Conservation (phyloP, 257 asterid genomes). For the Marsdenia floribunda region DNA sequence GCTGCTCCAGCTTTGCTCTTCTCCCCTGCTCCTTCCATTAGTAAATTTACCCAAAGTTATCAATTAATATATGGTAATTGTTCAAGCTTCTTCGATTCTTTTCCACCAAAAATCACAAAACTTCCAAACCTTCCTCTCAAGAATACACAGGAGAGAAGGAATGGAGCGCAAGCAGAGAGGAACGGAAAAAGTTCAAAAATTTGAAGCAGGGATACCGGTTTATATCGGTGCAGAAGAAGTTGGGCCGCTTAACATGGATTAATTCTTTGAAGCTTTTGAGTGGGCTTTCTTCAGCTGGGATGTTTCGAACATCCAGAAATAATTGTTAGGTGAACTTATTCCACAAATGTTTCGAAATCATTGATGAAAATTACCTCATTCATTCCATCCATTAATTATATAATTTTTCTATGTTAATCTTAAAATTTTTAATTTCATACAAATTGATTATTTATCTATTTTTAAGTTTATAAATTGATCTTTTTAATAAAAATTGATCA, state of each 20-base stretch:
- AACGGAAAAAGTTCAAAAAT: not conserved
- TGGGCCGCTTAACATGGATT: not conserved
- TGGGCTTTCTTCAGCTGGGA: too few relatives aligned
- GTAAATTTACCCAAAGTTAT: not conserved
- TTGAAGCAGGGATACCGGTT: not conserved
- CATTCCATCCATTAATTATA: too few relatives aligned
- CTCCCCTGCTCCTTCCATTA: conserved; percentile 20
- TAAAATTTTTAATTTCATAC: too few relatives aligned
- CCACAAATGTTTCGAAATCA: too few relatives aligned
- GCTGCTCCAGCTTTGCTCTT: conserved; percentile 17
- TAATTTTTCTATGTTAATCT: too few relatives aligned
- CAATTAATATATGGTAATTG: not conserved
- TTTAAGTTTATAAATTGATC: too few relatives aligned
- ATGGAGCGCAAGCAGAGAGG: not conserved
- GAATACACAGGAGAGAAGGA: not conserved
- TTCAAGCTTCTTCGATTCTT: not conserved
- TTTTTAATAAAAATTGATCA: too few relatives aligned
- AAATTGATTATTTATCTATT: too few relatives aligned
- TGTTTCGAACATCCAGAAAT: too few relatives aligned
- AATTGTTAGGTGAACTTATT: too few relatives aligned
- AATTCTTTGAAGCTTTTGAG: not conserved
- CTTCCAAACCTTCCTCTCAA: not conserved
- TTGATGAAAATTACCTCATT: too few relatives aligned
- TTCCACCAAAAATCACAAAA: not conserved
- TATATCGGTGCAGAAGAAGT: not conserved